phyloP scores from a whole-genome alignment of 1,139 yeast genomes.

The Yamadazyma triangularis region DNA sequence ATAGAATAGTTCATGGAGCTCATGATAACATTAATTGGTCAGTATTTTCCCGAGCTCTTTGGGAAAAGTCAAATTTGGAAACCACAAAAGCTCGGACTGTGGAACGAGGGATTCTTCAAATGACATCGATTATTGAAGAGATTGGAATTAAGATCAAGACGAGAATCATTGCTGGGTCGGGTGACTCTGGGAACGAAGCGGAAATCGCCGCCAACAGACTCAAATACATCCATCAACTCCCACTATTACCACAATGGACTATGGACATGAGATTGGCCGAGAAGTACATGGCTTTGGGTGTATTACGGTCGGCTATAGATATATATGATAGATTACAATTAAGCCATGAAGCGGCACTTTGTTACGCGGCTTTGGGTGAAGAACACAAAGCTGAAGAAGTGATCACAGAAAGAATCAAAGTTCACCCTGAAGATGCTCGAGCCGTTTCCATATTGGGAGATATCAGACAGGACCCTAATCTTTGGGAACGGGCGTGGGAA shows the following conservation, averaged over 20 bases:
- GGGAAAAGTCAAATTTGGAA: conserved; percentile 88
- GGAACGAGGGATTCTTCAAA: conserved; percentile 90
- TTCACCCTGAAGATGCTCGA: conserved; percentile 73
- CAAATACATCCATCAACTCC: conserved; percentile 67
- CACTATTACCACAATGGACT: conserved; percentile 81
- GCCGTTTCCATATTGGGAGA: conserved; percentile 87
- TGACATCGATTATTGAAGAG: conserved; percentile 90
- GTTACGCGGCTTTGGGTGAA: conserved; percentile 84
- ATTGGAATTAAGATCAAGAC: conserved; percentile 66
- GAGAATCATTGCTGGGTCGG: conserved; percentile 52
- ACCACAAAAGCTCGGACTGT: conserved; percentile 78
- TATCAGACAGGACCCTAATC: conserved; percentile 65
- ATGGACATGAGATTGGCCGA: conserved; percentile 84
- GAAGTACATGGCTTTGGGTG: conserved; percentile 82
- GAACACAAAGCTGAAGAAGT: conserved; percentile 62
- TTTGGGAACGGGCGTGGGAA: conserved; percentile 89
- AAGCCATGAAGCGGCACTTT: conserved; percentile 82
- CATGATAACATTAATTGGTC: conserved; percentile 63
- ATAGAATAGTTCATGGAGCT: conserved; percentile 60
- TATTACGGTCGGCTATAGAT: conserved; percentile 81
- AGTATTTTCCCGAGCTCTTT: conserved; percentile 74
- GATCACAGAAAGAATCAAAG: conserved; percentile 48
- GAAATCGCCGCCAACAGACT: conserved; percentile 48
- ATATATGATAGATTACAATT: conserved; percentile 78
- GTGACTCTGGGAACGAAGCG: conserved; percentile 18